Evolutionary conservation across 345 rosid species (phyloP).

Genomic region (Eucalyptus marginata): DNA sequence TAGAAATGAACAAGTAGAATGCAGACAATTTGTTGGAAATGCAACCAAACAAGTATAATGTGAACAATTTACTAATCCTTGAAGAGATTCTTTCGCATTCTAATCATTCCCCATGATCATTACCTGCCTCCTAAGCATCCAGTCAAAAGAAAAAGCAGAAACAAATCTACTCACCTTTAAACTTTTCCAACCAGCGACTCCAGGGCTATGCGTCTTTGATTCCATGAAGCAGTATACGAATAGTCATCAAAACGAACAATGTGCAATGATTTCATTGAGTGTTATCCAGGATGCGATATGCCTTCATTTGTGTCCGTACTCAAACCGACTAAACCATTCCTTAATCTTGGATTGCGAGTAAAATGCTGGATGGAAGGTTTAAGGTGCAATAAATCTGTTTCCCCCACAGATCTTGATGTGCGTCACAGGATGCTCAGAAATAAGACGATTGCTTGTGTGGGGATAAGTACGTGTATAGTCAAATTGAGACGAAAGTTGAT

Average conservation of each 20-base stretch:
- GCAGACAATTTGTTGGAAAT: neutral
- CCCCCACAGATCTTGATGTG: neutral
- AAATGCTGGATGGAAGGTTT: neutral
- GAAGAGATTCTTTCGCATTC: neutral
- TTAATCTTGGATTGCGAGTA: neutral
- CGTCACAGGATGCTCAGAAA: neutral
- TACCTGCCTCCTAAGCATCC: neutral
- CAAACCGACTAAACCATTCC: neutral
- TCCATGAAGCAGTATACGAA: neutral
- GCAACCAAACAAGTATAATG: neutral
- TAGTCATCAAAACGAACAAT: neutral
- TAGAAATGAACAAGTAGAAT: neutral
- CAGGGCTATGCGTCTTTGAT: neutral
- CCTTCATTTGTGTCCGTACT: neutral
- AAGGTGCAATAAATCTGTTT: neutral
- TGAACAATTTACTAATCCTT: neutral
- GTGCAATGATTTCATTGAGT: neutral
- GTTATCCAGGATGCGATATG: neutral
- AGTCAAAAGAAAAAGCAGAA: neutral
- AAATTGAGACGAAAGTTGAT: neutral
- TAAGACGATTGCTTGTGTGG: neutral
- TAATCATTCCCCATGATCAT: neutral
- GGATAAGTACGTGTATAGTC: neutral
- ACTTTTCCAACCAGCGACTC: neutral
- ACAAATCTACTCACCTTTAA: neutral